Evolutionary conservation across 345 rosid genomes (phyloP).

Genomic region (Dipteronia dyeriana): DNA sequence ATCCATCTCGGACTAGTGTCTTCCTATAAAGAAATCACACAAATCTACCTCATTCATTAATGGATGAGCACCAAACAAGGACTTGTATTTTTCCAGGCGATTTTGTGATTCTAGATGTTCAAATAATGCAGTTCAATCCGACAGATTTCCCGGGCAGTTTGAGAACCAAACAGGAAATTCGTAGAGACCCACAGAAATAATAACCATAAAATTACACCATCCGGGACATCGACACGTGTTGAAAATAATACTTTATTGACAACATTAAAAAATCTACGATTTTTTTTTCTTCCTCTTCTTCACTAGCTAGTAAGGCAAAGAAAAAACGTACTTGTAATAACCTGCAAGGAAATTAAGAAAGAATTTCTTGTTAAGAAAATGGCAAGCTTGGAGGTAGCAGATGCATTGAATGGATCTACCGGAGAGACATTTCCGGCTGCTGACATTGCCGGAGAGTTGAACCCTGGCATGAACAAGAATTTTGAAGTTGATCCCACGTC

Average conservation of each 20-base stretch:
- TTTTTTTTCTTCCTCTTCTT: not conserved
- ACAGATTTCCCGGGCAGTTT: slow-evolving; percentile 25
- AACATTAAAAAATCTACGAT: not conserved
- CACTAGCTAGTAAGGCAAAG: slow-evolving; percentile 12
- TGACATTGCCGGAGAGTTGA: slow-evolving; percentile 38
- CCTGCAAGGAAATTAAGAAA: not conserved
- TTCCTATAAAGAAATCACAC: too few species aligned
- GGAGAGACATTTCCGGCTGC: slow-evolving; percentile 49
- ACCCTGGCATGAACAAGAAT: slow-evolving; percentile 38
- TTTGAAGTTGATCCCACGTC: slow-evolving; percentile 52
- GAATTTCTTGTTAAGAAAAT: slow-evolving; percentile 20
- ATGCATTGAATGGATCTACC: not conserved
- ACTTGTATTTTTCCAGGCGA: not conserved
- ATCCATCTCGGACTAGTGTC: too few species aligned
- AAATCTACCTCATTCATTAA: not conserved
- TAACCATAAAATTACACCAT: slow-evolving; percentile 5
- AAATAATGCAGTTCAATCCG: not conserved
- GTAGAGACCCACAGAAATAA: slow-evolving; percentile 12
- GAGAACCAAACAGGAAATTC: slow-evolving; percentile 2
- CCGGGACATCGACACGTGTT: slow-evolving; percentile 8
- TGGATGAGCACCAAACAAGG: slow-evolving; percentile 1
- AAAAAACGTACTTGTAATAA: not conserved
- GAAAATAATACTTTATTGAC: not conserved
- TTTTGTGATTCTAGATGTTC: not conserved
- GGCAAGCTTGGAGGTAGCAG: slow-evolving; percentile 29